Evolutionary conservation across 768 basidiomycete species (phyloP).

Genomic region (Tricholoma saponaceum): DNA sequence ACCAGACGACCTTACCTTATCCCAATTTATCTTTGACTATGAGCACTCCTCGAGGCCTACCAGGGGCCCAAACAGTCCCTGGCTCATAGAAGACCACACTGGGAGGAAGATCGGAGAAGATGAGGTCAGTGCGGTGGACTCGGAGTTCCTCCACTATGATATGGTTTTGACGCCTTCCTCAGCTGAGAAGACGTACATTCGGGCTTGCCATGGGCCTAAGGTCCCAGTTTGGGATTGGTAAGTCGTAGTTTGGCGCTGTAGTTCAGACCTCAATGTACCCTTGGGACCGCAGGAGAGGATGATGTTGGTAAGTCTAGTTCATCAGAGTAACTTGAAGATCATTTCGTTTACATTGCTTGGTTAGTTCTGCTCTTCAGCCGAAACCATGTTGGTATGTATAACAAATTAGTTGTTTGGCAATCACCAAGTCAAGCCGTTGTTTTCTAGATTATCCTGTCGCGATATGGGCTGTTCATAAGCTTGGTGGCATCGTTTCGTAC

Average conservation of each 20-base stretch:
- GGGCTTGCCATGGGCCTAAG: constrained; percentile 46
- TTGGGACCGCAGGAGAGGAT: constrained; percentile 31
- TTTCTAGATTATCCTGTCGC: constrained; percentile 48
- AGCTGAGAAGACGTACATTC: constrained; percentile 44
- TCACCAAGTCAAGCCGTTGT: neutral
- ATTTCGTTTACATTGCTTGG: neutral
- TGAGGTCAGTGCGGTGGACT: constrained; percentile 32
- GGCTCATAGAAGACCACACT: constrained; percentile 48
- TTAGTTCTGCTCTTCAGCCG: constrained; percentile 62
- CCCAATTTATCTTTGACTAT: constrained; percentile 50
- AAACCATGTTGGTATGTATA: constrained; percentile 53
- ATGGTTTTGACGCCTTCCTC: neutral
- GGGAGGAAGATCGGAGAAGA: constrained; percentile 34
- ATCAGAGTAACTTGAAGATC: neutral
- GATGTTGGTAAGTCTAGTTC: constrained; percentile 48
- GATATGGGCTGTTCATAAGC: constrained; percentile 52
- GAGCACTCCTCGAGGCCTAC: constrained; percentile 38
- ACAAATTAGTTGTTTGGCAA: neutral
- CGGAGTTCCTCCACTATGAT: neutral
- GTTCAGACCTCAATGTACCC: neutral
- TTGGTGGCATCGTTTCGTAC: constrained; percentile 57
- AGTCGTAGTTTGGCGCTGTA: constrained; percentile 8
- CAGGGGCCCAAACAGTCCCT: constrained; percentile 29
- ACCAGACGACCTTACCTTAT: constrained; percentile 48
- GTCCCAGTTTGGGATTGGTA: constrained; percentile 40